Evolutionary conservation across 805 yeast genomes (phyloP), one percentile per base, ranked within the genome.

Genomic region (Scheffersomyces coipomensis): DNA sequence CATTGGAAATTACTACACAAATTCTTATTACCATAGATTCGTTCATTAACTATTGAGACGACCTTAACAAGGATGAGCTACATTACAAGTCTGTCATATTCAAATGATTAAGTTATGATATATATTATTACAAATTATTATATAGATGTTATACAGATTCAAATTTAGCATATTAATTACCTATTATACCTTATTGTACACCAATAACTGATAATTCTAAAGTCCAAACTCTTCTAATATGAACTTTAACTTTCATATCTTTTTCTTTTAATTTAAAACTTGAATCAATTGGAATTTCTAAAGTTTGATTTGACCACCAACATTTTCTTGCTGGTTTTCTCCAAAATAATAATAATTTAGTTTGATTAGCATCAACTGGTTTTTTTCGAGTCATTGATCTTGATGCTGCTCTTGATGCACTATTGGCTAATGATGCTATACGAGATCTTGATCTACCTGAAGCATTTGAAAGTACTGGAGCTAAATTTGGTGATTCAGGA

Each of bases 281-380:
- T 18, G 47, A 52, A 49, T 56, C 44, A 4, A 76, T 47, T 25
- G 62, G 62, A 17, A 78, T 58, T 6, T 78, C 81, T 16, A 78
- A 62, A 21, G 62, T 68, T 32, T 79, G 78, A 56, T 81, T 79
- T 5, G 87, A 75, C 99, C 99, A 93, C 99, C 99, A 93, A 66
- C 99, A 93, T 58, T 93, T 93, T 56, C 98, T 77, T 2, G 99
- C 99, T 1, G 99, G 99, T 58, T 93, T 93, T 46, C 96, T 77
- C 98, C 99, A 93, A 57, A 93, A 93, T 37, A 93, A 66, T 26
- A 93, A 70, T 37, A 93, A 73, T 60, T 93, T 93, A 4, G 69
- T 64, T 33, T 66, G 69, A 48, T 59, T 67, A 18, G 49, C 62
- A 56, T 71, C 79, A 8, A 40, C 34, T 56, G 42, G 62, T 52